Evolutionary conservation across 306 rosid genomes (phyloP).

Genomic region (Vachellia pachyceras): DNA sequence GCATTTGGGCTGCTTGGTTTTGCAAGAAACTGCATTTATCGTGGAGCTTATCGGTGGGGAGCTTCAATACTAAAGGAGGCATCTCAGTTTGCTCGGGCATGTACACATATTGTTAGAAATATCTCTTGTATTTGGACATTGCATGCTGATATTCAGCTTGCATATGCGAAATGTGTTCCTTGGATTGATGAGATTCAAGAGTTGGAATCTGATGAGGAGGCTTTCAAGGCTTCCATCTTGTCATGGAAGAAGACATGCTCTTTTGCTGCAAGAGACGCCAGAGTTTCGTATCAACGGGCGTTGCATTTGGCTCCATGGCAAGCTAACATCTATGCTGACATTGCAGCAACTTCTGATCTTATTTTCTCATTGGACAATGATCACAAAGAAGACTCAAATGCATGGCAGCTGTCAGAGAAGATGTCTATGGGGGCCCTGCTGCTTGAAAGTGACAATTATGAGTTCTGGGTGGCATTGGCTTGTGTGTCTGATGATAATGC

Average conservation of each 20-base stretch:
- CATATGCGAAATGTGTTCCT: conserved; percentile 85
- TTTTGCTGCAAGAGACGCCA: conserved; percentile 71
- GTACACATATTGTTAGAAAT: conserved; percentile 67
- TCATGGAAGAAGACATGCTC: conserved; percentile 74
- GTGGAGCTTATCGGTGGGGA: conserved; percentile 89
- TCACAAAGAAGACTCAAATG: conserved; percentile 44
- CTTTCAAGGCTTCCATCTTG: conserved; percentile 68
- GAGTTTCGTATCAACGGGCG: conserved; percentile 83
- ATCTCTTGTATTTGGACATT: conserved; percentile 83
- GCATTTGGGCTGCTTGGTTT: conserved; percentile 81
- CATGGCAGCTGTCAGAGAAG: conserved; percentile 76
- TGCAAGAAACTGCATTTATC: conserved; percentile 72
- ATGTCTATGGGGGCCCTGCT: conserved; percentile 90
- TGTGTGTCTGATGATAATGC: conserved; percentile 65
- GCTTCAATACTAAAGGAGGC: conserved; percentile 90
- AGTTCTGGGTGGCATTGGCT: conserved; percentile 92
- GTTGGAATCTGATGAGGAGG: conserved; percentile 63
- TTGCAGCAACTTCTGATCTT: conserved; percentile 75
- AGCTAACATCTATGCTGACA: conserved; percentile 80
- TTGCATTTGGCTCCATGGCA: conserved; percentile 90
- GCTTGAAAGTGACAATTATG: conserved; percentile 86
- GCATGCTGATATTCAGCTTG: conserved; percentile 89
- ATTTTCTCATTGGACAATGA: conserved; percentile 46
- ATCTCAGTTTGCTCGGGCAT: conserved; percentile 58
- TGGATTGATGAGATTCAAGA: conserved; percentile 72